Evolutionary conservation across 2,329 filamentous ascomycete species (phyloP).

Genomic region (Alternaria solani): DNA sequence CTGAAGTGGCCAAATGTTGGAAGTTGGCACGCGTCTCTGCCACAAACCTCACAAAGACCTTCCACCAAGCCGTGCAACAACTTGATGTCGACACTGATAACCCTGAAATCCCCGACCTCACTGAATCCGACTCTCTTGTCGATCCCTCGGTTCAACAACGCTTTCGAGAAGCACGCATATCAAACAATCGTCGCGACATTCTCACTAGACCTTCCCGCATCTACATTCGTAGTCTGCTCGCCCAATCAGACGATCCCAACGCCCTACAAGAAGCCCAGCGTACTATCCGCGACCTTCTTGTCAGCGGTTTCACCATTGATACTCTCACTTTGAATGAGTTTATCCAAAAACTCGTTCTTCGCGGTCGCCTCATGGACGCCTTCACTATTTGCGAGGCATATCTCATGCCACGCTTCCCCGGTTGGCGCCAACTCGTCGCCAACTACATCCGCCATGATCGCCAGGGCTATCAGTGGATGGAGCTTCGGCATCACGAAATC

Average conservation of each 20-base stretch:
- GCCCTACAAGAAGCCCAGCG: slow-evolving; percentile 41
- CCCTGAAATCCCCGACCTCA: not conserved
- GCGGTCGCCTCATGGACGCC: slow-evolving; percentile 69
- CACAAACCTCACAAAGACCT: slow-evolving; percentile 50
- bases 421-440: slow-evolving; percentile 64
- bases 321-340: slow-evolving; percentile 83
- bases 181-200: slow-evolving; percentile 56
- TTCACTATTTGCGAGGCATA: slow-evolving; percentile 77
- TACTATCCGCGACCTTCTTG: slow-evolving; percentile 63
- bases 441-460: slow-evolving; percentile 33
- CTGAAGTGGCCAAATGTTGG: slow-evolving; percentile 73
- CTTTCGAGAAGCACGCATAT: slow-evolving; percentile 33
- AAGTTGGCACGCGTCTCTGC: slow-evolving; percentile 64
- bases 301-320: slow-evolving; percentile 76
- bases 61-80: slow-evolving; percentile 46
- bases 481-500: slow-evolving; percentile 38
- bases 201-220: slow-evolving; percentile 59
- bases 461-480: slow-evolving; percentile 39
- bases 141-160: slow-evolving; percentile 31
- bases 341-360: slow-evolving; percentile 71
- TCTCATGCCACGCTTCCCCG: slow-evolving; percentile 80
- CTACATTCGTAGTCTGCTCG: slow-evolving; percentile 63
- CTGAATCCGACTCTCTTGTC: slow-evolving; percentile 20
- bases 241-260: slow-evolving; percentile 49
- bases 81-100: slow-evolving; percentile 25